Evolutionary conservation across 1,139 yeast genomes (phyloP), one percentile per base, ranked within the genome.

Genomic region (Suhomyces yuchorum): DNA sequence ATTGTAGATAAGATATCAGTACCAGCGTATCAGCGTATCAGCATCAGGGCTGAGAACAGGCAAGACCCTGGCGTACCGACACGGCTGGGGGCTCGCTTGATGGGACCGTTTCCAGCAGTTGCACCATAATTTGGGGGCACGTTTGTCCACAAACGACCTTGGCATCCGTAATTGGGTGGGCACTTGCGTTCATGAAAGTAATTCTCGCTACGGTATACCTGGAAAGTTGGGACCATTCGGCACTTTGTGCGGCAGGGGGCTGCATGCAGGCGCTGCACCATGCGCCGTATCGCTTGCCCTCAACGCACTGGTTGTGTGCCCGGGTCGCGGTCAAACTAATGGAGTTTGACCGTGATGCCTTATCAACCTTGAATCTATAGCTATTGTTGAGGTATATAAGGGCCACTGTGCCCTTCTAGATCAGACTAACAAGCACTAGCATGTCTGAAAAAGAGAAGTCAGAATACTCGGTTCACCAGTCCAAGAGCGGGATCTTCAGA

Each of bases 401-500:
- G 19, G 17, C 39, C 8, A 14, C 30, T 8, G 8, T 23, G 19
- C 15, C 39, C 39, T 22, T 14, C 18, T 14, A 14, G 11, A 11
- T 11, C 14, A 4, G 8, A 11, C 4, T 23, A 17, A n/a, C 34
- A 30, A 11, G 12, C 18, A 3, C 35, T 11, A 28, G 15, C 36
- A 39, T 39, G 42, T 8, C 23, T 20, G 18, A 23, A 11, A 33
- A 40, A 33, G 17, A 40, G 6, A 14, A 12, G 2, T 18, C 22
- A 15, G 28, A 20, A 17, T 15, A n/a, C 32, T 17, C 43, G 4
- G 43, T 32, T 4, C 43, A 32, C 17, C 20, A 40, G 15, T 4
- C 30, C 37, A 46, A 46, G 35, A 35, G 47, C 24, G 38, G 50
- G 18, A 54, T 54, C 28, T 48, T 45, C 42, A 47, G 57, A 26